Conservation (phyloP, 192 early-diverging fungal species). For the Coemansia sp. region DNA sequence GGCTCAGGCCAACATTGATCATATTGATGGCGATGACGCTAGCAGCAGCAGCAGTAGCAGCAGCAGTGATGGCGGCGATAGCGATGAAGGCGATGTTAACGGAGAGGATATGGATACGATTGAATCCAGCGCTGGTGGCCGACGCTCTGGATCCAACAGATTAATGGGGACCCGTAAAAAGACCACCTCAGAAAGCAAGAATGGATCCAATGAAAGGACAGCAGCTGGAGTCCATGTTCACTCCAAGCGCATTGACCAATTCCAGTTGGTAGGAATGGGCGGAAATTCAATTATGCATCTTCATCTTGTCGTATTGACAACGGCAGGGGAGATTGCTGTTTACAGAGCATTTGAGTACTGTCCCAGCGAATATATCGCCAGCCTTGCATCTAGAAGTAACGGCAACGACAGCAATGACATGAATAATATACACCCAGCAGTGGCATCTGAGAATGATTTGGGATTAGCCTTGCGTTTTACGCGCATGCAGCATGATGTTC, state of each 20-base stretch:
- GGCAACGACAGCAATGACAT: not conserved
- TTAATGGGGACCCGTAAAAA: not conserved
- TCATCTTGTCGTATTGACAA: constrained; percentile 32
- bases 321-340: constrained; percentile 39
- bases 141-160: not conserved
- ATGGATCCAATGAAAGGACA: not conserved
- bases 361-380: constrained; percentile 19
- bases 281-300: constrained; percentile 23
- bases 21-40: not conserved
- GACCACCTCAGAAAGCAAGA: no score
- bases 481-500: constrained; percentile 37
- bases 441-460: constrained; percentile 3
- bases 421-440: not conserved
- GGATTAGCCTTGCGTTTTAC: constrained; percentile 34
- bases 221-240: not conserved
- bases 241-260: constrained; percentile 27
- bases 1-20: not conserved
- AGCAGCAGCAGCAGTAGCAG: constrained; percentile 8
- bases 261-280: constrained; percentile 39
- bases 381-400: not conserved
- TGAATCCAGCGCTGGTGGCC: not conserved
- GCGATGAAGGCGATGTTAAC: constrained; percentile 1
- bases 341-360: constrained; percentile 47
- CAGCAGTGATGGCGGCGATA: constrained; percentile 11
- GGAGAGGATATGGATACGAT: not conserved